These are phyloP conservation scores for Spencermartinsiella ligniputridi DNA, from an alignment of 1,139 yeast species.

Conservation along the genomic window DNA sequence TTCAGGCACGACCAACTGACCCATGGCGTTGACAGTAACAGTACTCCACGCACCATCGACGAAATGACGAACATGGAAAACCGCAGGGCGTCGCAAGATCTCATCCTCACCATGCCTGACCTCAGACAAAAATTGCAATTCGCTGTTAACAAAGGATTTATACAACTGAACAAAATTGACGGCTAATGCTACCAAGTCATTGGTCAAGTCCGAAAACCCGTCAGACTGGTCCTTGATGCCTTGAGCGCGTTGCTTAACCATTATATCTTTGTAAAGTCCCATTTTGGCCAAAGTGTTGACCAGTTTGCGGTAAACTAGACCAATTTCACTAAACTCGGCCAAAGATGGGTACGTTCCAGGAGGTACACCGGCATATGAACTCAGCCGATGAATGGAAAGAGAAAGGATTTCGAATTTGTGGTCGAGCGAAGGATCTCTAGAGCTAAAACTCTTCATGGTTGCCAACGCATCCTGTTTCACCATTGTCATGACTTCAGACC, in stretches of 20 bases:
- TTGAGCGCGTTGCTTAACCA: neutral
- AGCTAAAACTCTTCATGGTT: neutral
- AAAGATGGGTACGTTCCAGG: conserved; percentile 27
- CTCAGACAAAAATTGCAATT: conserved; percentile 1
- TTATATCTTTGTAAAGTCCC: conserved; percentile 10
- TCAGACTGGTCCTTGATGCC: neutral
- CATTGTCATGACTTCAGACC: conserved; percentile 9
- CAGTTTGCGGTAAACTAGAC: conserved; percentile 24
- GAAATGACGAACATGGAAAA: conserved; percentile 23
- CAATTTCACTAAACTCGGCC: conserved; percentile 20
- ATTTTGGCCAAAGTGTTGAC: conserved; percentile 20
- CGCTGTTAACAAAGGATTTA: conserved; percentile 7
- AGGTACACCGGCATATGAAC: conserved; percentile 28
- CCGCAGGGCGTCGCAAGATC: conserved; percentile 15
- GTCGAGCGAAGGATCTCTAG: conserved; percentile 5
- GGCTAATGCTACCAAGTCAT: conserved; percentile 7
- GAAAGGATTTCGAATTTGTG: conserved; percentile 19
- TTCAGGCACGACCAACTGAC: conserved; percentile 9
- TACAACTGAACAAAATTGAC: conserved; percentile 11
- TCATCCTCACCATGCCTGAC: conserved; percentile 11
- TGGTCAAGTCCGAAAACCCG: conserved; percentile 12
- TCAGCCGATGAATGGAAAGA: conserved; percentile 22
- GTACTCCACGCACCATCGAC: conserved; percentile 24
- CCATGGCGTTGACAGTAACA: conserved; percentile 19
- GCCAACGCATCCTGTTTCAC: neutral